Evolutionary conservation across 495 filamentous ascomycete species (phyloP).

Genomic region (Daldinia childiae): DNA sequence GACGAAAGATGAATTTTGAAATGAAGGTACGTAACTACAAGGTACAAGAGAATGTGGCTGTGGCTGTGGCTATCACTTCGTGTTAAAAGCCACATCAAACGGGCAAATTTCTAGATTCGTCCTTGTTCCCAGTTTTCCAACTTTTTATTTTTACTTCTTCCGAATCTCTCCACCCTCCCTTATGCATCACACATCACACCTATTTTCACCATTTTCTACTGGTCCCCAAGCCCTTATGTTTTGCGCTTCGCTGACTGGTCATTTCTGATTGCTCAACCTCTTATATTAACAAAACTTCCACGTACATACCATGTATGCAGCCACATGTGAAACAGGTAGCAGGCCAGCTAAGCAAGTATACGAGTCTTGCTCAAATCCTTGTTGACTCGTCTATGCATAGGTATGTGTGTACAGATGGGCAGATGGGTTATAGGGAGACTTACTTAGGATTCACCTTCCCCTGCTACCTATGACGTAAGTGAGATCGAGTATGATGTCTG

Average conservation of each 20-base stretch:
- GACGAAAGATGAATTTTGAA: no score
- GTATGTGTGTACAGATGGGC: background rate
- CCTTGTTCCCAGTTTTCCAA: slow-evolving; percentile 30
- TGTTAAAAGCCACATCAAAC: background rate
- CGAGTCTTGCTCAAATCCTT: background rate
- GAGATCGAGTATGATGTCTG: slow-evolving; percentile 4
- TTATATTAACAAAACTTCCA: background rate
- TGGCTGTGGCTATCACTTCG: background rate
- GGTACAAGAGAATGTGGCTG: background rate
- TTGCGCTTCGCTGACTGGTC: background rate
- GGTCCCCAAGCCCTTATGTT: background rate
- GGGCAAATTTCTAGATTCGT: background rate
- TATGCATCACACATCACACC: background rate
- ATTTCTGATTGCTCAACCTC: background rate
- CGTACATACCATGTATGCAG: background rate
- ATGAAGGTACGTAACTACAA: background rate
- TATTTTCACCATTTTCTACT: background rate
- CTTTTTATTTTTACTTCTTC: slow-evolving; percentile 17
- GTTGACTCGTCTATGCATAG: background rate
- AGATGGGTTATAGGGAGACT: slow-evolving; percentile 4
- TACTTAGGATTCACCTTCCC: background rate
- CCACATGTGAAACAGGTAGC: background rate
- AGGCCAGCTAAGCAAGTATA: background rate
- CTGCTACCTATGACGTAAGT: slow-evolving; percentile 33
- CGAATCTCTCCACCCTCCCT: background rate